Evolutionary conservation across 768 basidiomycete species (phyloP), one percentile per base, ranked within the genome.

Genomic region (Calvatia gigantea): DNA sequence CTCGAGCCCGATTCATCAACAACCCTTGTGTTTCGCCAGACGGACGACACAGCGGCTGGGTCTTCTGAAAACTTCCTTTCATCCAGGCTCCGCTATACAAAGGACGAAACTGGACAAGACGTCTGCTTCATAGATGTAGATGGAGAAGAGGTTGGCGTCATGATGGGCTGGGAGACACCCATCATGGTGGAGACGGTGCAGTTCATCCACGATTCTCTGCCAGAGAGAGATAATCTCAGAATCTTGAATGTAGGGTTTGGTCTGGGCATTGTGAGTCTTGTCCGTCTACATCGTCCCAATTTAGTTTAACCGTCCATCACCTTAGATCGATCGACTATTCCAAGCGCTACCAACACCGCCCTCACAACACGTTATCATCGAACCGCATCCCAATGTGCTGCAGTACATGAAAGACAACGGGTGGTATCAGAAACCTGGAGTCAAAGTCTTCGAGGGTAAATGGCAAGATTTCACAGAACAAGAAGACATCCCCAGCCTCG

Each of bases 121-220:
- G 81, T 97, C 19, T 97, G 94, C 58, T 70, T 91, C 48, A 65
- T 92, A 50, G 71, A 78, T 57, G 74, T 80, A 2, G 80, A 75
- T 12, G 84, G 83, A 27, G 86, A 87, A 60, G 88, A 94, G 57
- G 82, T 95, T n/a, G 93, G 94, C 11, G 96, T 99, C 4, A 99
- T 99, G 97, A 99, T 99, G 97, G 93, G 94, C 1, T 99, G 97
- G 97, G 97, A 99, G 69, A 71, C 73, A 42, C 79, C 72, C 6
- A 91, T 98, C 64, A 98, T 98, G 97, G 68, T 75, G 56, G 78
- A 84, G 63, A 96, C 94, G 4, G 94, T 92, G 17, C 67, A 77
- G 51, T 69, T 72, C 50, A 75, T 98, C 59, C 86, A 84, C 58
- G 63, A 65, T 12, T 75, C 68, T 51, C 83, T 87, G 61, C 74